Evolutionary conservation across 169 alveolate genomes (phyloP).

Genomic region (Plasmodium vivax): DNA sequence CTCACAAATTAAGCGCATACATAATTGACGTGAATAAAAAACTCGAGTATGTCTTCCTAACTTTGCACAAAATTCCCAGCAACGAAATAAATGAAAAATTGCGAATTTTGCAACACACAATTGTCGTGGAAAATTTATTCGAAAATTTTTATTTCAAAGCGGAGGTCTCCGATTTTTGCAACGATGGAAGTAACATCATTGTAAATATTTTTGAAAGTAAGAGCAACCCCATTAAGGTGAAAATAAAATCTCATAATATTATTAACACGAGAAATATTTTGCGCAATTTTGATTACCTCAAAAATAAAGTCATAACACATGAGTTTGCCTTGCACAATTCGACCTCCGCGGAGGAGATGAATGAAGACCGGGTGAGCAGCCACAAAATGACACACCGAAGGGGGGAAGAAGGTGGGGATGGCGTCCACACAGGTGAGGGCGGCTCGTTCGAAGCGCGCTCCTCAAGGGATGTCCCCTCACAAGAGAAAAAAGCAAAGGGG

Average conservation of each 20-base stretch:
- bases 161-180: constrained; percentile 60
- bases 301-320: constrained; percentile 51
- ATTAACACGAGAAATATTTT: constrained; percentile 67
- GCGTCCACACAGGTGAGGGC: background rate
- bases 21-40: constrained; percentile 71
- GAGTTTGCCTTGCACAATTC: background rate
- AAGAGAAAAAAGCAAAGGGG: constrained; percentile 12
- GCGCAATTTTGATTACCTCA: constrained; percentile 68
- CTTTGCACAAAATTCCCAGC: constrained; percentile 27
- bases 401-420: background rate
- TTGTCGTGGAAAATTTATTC: constrained; percentile 60
- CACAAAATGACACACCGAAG: background rate
- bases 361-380: background rate
- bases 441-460: background rate
- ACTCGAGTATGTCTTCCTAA: constrained; percentile 65
- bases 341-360: background rate
- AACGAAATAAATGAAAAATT: constrained; percentile 13
- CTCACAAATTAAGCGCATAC: constrained; percentile 56
- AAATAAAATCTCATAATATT: constrained; percentile 70
- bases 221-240: constrained; percentile 30
- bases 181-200: constrained; percentile 68
- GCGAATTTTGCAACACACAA: constrained; percentile 37
- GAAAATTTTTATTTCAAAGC: constrained; percentile 70
- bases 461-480: background rate
- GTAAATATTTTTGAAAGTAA: constrained; percentile 68